Percentiles rank a stretch among this genome's conserved stretches.
These are phyloP conservation scores for Barnettozyma wickerhamii DNA, from an alignment of 805 yeast species.

Conservation along the genomic window DNA sequence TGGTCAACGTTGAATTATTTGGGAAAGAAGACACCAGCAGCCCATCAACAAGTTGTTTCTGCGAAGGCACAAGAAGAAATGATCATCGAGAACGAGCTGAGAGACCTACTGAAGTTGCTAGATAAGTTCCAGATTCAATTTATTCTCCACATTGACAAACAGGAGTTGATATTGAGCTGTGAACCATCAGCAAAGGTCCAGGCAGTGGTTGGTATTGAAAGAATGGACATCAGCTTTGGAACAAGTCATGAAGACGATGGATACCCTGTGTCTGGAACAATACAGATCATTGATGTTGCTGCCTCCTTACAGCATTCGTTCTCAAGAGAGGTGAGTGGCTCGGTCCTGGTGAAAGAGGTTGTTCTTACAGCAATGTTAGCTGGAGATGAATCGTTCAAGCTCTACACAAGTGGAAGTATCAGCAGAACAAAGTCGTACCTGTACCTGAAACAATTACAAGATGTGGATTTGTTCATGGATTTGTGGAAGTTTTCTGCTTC, in stretches of 20 bases:
- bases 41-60: slow-evolving; percentile 6
- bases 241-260: slow-evolving; percentile 41
- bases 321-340: slow-evolving; percentile 85
- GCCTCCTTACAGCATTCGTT: slow-evolving; percentile 86
- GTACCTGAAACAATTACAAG: slow-evolving; percentile 83
- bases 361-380: slow-evolving; percentile 46
- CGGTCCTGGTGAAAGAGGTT: slow-evolving; percentile 45
- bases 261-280: slow-evolving; percentile 39
- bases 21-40: slow-evolving; percentile 29
- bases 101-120: slow-evolving; percentile 41
- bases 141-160: slow-evolving; percentile 64
- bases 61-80: too few species aligned
- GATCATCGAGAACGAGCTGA: slow-evolving; percentile 7
- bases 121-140: slow-evolving; percentile 57
- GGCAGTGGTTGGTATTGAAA: slow-evolving; percentile 72
- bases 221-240: slow-evolving; percentile 55
- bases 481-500: slow-evolving; percentile 53
- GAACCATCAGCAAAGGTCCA: slow-evolving; percentile 93
- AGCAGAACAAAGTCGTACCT: slow-evolving; percentile 57
- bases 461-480: slow-evolving; percentile 74
- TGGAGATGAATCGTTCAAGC: slow-evolving; percentile 35
- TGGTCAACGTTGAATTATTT: slow-evolving; percentile 44
- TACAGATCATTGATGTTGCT: slow-evolving; percentile 50
- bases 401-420: slow-evolving; percentile 48
- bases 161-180: slow-evolving; percentile 76